phyloP scores from a whole-genome alignment of 192 early-diverging fungal genomes.

The Allomyces javanicus region DNA sequence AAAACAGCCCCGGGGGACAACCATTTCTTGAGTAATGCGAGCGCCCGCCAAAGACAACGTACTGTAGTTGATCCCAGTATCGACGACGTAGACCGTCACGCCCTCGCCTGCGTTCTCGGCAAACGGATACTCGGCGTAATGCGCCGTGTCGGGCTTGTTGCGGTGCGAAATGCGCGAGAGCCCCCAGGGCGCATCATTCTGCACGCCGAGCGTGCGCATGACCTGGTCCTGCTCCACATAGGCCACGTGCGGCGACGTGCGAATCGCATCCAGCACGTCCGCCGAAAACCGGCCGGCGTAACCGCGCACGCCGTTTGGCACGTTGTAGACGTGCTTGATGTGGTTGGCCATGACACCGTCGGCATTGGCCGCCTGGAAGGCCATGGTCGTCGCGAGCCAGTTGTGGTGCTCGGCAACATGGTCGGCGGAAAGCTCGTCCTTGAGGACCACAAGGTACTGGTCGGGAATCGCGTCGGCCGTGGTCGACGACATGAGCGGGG shows the following conservation, averaged over 20 bases:
- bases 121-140: constrained; percentile 16
- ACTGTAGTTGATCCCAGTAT: constrained; percentile 23
- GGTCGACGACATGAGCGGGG: constrained; percentile 39
- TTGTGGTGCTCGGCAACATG: not conserved
- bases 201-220: constrained; percentile 11
- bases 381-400: constrained; percentile 21
- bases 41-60: not conserved
- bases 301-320: not conserved
- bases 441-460: constrained; percentile 62
- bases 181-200: constrained; percentile 63
- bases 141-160: constrained; percentile 7
- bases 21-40: not conserved
- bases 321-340: not conserved
- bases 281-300: not conserved
- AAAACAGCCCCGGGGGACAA: no score
- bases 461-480: constrained; percentile 45
- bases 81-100: constrained; percentile 23
- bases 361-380: constrained; percentile 11
- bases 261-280: not conserved
- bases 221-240: constrained; percentile 27
- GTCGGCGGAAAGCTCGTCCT: constrained; percentile 18
- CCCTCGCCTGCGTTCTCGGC: constrained; percentile 10
- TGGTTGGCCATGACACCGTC: not conserved
- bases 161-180: constrained; percentile 65
- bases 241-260: constrained; percentile 16